Conservation (phyloP, 495 filamentous ascomycete species). For the Aspergillus avenaceus region DNA sequence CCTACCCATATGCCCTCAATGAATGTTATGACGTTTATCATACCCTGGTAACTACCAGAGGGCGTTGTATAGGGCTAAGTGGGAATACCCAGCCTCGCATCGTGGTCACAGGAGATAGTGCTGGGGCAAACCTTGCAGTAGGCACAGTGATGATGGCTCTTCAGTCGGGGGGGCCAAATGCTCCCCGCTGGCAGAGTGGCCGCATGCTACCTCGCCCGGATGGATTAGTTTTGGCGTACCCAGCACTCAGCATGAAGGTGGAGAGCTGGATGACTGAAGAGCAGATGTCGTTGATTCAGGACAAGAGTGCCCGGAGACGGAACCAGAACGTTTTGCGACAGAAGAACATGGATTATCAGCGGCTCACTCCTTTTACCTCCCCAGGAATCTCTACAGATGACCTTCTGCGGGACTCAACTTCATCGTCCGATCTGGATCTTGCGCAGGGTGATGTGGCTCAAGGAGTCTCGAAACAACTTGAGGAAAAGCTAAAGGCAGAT, state of each 20-base stretch:
- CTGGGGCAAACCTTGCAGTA: conserved; percentile 85
- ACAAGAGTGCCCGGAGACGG: conserved; percentile 68
- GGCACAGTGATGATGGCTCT: conserved; percentile 83
- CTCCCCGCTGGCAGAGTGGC: conserved; percentile 54
- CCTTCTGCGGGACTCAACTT: conserved; percentile 18
- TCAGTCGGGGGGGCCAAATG: conserved; percentile 58
- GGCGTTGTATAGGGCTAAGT: conserved; percentile 79
- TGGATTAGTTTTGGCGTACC: conserved; percentile 83
- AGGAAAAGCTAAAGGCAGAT: conserved; percentile 21
- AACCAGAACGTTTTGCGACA: conserved; percentile 71
- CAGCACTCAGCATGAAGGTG: conserved; percentile 89
- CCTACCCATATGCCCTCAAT: conserved; percentile 92
- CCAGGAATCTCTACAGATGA: conserved; percentile 62
- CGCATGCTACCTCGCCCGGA: conserved; percentile 67
- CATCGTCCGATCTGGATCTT: conserved; percentile 32
- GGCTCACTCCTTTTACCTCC: conserved; percentile 56
- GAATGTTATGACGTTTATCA: conserved; percentile 96
- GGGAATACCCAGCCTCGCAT: conserved; percentile 68
- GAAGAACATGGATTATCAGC: conserved; percentile 69
- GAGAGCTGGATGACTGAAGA: conserved; percentile 99
- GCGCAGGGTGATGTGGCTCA: conserved; percentile 27
- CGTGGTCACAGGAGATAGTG: conserved; percentile 85
- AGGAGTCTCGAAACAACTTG: conserved; percentile 23
- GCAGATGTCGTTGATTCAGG: conserved; percentile 90
- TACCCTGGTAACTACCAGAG: conserved; percentile 68